phyloP scores from a whole-genome alignment of 371 early-diverging fungal species.

The Apophysomyces elegans region DNA sequence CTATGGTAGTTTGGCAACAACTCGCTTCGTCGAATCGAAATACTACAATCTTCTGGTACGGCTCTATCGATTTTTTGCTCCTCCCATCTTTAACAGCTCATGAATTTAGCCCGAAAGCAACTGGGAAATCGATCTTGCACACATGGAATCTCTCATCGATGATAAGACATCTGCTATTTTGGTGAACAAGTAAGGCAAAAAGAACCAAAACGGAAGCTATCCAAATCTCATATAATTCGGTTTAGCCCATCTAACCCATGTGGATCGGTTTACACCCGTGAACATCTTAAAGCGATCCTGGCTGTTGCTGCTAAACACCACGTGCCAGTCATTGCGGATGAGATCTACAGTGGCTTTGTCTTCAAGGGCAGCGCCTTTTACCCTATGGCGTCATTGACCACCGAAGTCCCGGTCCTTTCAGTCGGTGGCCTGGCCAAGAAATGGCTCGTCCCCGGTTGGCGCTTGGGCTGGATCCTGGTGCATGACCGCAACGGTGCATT shows the following conservation, averaged over 20 bases:
- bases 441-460: constrained; percentile 93
- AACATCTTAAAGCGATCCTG: constrained; percentile 76
- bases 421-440: constrained; percentile 92
- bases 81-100: too few species aligned
- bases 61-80: too few species aligned
- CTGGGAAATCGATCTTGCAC: constrained; percentile 87
- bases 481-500: constrained; percentile 73
- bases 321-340: constrained; percentile 89
- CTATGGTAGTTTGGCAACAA: constrained; percentile 82
- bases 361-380: constrained; percentile 71
- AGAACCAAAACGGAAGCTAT: background rate
- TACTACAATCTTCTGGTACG: constrained; percentile 78
- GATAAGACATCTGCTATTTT: constrained; percentile 80
- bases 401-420: constrained; percentile 81
- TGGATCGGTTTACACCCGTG: constrained; percentile 81
- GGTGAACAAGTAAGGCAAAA: constrained; percentile 74
- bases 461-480: constrained; percentile 89
- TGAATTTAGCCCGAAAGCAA: constrained; percentile 64
- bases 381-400: constrained; percentile 76
- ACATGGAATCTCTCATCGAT: constrained; percentile 82
- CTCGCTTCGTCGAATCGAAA: constrained; percentile 75
- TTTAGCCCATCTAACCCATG: constrained; percentile 85
- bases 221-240: background rate
- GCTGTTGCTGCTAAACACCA: constrained; percentile 75
- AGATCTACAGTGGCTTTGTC: constrained; percentile 92